Conservation (phyloP, 495 filamentous ascomycete species). For the Penicillium manginii region DNA sequence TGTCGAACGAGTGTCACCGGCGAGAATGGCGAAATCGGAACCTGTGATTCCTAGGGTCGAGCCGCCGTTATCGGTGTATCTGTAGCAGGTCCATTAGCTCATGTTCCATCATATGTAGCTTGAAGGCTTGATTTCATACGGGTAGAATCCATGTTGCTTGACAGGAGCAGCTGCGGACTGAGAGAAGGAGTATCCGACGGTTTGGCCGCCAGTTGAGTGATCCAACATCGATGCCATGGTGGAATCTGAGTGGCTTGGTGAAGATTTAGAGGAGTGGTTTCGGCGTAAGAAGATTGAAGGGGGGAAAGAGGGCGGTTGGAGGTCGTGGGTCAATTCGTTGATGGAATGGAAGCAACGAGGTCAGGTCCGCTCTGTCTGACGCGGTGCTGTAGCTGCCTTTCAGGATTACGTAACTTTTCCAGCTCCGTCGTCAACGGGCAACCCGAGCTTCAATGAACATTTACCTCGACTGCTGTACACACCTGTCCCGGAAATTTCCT, state of each 20-base stretch:
- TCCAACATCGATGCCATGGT: conserved; percentile 53
- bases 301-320: conserved; percentile 11
- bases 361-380: conserved; percentile 35
- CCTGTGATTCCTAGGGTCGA: conserved; percentile 95
- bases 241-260: not conserved
- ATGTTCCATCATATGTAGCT: not conserved
- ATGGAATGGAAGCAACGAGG: conserved; percentile 19
- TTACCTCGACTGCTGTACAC: not conserved
- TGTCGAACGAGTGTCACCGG: conserved; percentile 93
- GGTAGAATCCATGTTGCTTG: conserved; percentile 87
- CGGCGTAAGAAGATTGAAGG: not conserved
- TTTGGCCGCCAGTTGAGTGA: conserved; percentile 45
- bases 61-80: conserved; percentile 97
- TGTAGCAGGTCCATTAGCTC: conserved; percentile 39
- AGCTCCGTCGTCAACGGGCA: conserved; percentile 6
- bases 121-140: conserved; percentile 56
- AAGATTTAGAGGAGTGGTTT: not conserved
- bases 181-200: conserved; percentile 64
- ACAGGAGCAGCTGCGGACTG: conserved; percentile 51
- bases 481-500: not conserved
- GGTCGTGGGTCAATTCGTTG: conserved; percentile 10
- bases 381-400: conserved; percentile 47
- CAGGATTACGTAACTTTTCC: conserved; percentile 40
- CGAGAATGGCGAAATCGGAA: conserved; percentile 90
- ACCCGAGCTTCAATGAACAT: not conserved